These are phyloP conservation scores for Corynespora cassiicola DNA, from an alignment of 2,329 filamentous ascomycete genomes.

Conservation along the genomic window DNA sequence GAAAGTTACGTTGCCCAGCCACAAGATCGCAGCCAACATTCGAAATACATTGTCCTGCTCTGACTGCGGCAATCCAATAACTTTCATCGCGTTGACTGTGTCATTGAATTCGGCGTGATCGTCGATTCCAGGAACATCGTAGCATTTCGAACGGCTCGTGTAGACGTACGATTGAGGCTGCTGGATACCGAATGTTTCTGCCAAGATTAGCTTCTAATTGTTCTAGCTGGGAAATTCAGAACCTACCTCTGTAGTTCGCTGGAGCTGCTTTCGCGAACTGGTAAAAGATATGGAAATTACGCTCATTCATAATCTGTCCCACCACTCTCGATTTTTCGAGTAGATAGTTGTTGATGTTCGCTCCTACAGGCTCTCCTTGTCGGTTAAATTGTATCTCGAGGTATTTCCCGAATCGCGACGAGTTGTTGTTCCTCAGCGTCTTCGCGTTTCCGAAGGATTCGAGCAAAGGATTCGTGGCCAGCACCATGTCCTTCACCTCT, in stretches of 20 bases:
- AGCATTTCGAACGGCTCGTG: conserved; percentile 92
- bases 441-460: conserved; percentile 99
- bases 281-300: conserved; percentile 99
- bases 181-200: conserved; percentile 85
- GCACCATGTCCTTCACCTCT: conserved; percentile 98
- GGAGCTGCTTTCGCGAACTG: conserved; percentile 96
- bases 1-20: conserved; percentile 95
- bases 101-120: conserved; percentile 88
- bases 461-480: conserved; percentile 94
- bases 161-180: conserved; percentile 92
- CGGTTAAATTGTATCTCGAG: conserved; percentile 95
- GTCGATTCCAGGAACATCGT: conserved; percentile 92
- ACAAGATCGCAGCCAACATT: conserved; percentile 88
- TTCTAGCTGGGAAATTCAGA: not conserved
- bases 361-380: conserved; percentile 89
- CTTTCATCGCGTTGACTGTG: conserved; percentile 90
- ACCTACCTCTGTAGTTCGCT: conserved; percentile 73
- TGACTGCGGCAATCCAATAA: conserved; percentile 85
- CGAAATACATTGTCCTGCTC: conserved; percentile 98
- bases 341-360: conserved; percentile 97
- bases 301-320: conserved; percentile 91
- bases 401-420: conserved; percentile 97
- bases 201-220: conserved; percentile 17
- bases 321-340: conserved; percentile 95
- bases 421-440: conserved; percentile 98